These are phyloP conservation scores for Blastobotrys raffinosifermentans DNA, from an alignment of 1,139 yeast genomes.

Conservation along the genomic window DNA sequence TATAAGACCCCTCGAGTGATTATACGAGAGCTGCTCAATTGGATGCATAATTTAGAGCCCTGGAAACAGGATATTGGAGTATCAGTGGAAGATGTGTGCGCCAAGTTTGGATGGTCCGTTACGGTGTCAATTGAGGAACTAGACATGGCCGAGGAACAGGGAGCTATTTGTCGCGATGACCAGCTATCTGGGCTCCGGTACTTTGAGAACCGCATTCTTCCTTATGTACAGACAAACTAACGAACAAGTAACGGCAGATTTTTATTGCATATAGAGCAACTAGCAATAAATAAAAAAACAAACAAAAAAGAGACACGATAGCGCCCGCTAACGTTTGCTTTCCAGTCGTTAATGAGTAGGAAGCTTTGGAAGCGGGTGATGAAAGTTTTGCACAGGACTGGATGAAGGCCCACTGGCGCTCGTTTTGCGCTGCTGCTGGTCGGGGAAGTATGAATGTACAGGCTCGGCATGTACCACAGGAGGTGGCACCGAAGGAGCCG, in stretches of 20 bases:
- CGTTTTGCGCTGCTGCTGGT: too few relatives aligned
- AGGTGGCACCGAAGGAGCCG: conserved; percentile 16
- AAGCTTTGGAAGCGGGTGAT: too few relatives aligned
- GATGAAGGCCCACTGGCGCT: too few relatives aligned
- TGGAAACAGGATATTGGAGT: conserved; percentile 35
- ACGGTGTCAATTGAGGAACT: conserved; percentile 65
- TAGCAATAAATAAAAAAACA: too few relatives aligned
- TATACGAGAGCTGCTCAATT: conserved; percentile 30
- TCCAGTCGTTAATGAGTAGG: too few relatives aligned
- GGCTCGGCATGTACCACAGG: conserved; percentile 21
- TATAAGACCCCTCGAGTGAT: conserved; percentile 32
- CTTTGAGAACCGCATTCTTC: conserved; percentile 25
- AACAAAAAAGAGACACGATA: too few relatives aligned
- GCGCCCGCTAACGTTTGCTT: too few relatives aligned
- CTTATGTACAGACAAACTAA: conserved; percentile 6
- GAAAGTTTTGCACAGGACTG: too few relatives aligned
- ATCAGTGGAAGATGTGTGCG: conserved; percentile 44
- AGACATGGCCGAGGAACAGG: conserved; percentile 51
- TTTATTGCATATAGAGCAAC: too few relatives aligned
- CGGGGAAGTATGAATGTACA: too few relatives aligned
- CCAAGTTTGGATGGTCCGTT: conserved; percentile 61
- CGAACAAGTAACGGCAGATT: too few relatives aligned
- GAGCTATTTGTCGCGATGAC: conserved; percentile 60
- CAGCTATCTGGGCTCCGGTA: conserved; percentile 52
- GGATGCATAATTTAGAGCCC: conserved; percentile 28